Conservation (phyloP, 768 basidiomycete species). For the Melanogaster broomeanus region DNA sequence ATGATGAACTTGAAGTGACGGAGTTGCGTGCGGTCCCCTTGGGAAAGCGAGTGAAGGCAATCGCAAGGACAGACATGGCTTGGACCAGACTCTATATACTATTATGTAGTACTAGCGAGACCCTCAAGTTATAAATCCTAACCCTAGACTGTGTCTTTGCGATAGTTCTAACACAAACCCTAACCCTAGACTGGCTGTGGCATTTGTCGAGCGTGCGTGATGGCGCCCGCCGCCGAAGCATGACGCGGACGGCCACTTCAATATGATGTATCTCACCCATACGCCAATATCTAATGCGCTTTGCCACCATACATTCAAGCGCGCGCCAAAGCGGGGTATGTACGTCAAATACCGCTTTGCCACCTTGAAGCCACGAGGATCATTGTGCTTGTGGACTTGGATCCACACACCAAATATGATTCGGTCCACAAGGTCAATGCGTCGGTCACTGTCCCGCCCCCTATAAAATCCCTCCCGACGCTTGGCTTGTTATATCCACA, state of each 20-base stretch:
- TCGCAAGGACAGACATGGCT: not conserved
- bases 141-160: too few relatives aligned
- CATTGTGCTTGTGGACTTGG: slow-evolving; percentile 6
- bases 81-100: too few relatives aligned
- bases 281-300: too few relatives aligned
- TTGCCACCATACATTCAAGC: not conserved
- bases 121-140: too few relatives aligned
- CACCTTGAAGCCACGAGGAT: slow-evolving; percentile 13
- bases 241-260: not conserved
- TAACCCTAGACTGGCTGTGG: slow-evolving; percentile 21
- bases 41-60: not conserved
- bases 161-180: too few relatives aligned
- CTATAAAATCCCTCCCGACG: slow-evolving; percentile 17
- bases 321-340: slow-evolving; percentile 3
- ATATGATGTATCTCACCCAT: too few relatives aligned
- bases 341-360: slow-evolving; percentile 10
- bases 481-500: not conserved
- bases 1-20: not conserved
- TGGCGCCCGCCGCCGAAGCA: not conserved
- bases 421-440: slow-evolving; percentile 27
- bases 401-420: slow-evolving; percentile 7
- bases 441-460: slow-evolving; percentile 3
- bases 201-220: not conserved
- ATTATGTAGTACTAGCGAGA: too few relatives aligned
- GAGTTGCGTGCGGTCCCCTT: not conserved